Percentiles rank a stretch among this genome's conserved stretches.
Evolutionary conservation across 2,329 filamentous ascomycete genomes (phyloP).

Genomic region (Fonsecaea pugnacius): DNA sequence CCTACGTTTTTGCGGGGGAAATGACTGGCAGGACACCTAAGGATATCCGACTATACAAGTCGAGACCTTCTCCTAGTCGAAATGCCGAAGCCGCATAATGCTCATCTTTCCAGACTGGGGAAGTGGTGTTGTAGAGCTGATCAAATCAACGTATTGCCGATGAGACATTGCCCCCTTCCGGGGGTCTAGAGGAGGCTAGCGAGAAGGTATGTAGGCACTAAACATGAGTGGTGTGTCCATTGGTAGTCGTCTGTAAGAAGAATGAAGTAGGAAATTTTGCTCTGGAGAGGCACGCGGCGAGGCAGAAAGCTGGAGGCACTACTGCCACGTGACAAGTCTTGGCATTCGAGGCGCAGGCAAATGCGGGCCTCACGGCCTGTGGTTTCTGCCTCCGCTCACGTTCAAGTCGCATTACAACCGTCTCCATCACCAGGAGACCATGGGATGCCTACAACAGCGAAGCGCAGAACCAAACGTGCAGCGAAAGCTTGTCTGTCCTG

Average conservation of each 20-base stretch:
- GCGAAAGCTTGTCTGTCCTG: slow-evolving; percentile 15
- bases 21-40: background rate
- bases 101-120: background rate
- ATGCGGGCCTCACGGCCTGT: background rate
- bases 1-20: no score
- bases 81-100: background rate
- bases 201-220: background rate
- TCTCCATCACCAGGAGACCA: background rate
- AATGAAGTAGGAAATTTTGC: background rate
- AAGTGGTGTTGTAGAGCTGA: background rate
- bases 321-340: background rate
- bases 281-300: background rate
- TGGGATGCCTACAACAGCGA: slow-evolving; percentile 1
- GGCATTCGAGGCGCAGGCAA: background rate
- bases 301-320: background rate
- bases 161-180: background rate
- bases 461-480: background rate
- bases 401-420: background rate
- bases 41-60: background rate
- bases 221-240: background rate
- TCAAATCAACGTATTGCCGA: background rate
- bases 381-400: background rate
- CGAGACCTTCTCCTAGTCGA: background rate
- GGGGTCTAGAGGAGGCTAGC: background rate
- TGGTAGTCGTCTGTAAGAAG: no score